Percentiles rank a stretch among this genome's conserved stretches.
phyloP scores from a whole-genome alignment of 2,329 filamentous ascomycete species.

The Nothophoma quercina region DNA sequence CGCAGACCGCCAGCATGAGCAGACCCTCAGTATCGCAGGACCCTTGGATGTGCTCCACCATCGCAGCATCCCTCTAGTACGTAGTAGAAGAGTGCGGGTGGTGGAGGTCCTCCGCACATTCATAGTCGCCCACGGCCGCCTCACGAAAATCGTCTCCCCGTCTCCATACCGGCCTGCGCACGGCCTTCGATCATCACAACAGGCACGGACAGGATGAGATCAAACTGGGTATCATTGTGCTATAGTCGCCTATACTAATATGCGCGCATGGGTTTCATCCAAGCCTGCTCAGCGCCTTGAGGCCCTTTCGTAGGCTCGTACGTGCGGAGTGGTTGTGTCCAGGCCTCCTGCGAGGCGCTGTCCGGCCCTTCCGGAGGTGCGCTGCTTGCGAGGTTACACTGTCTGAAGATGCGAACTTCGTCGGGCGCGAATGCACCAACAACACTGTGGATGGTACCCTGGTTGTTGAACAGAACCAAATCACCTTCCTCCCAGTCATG shows the following conservation, averaged over 20 bases:
- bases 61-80: neutral
- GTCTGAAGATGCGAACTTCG: constrained; percentile 77
- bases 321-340: constrained; percentile 13
- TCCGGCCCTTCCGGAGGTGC: constrained; percentile 59
- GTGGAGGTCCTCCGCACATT: constrained; percentile 16
- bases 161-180: constrained; percentile 7
- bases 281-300: constrained; percentile 13
- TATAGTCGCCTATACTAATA: constrained; percentile 15
- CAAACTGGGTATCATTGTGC: constrained; percentile 12
- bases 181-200: constrained; percentile 8
- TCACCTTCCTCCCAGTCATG: constrained; percentile 82
- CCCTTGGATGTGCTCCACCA: neutral
- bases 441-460: constrained; percentile 76
- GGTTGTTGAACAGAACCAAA: constrained; percentile 80
- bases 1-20: constrained; percentile 12
- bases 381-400: constrained; percentile 80
- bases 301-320: constrained; percentile 12
- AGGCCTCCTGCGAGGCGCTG: constrained; percentile 7
- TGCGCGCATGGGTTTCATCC: constrained; percentile 20
- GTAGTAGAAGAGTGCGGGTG: neutral
- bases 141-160: constrained; percentile 6
- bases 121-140: constrained; percentile 14
- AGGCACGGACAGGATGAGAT: constrained; percentile 7
- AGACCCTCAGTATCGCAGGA: constrained; percentile 4
- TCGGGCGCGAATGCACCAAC: constrained; percentile 76